Conservation (phyloP, 2,329 filamentous ascomycete species). For the Cladosporium phlei region DNA sequence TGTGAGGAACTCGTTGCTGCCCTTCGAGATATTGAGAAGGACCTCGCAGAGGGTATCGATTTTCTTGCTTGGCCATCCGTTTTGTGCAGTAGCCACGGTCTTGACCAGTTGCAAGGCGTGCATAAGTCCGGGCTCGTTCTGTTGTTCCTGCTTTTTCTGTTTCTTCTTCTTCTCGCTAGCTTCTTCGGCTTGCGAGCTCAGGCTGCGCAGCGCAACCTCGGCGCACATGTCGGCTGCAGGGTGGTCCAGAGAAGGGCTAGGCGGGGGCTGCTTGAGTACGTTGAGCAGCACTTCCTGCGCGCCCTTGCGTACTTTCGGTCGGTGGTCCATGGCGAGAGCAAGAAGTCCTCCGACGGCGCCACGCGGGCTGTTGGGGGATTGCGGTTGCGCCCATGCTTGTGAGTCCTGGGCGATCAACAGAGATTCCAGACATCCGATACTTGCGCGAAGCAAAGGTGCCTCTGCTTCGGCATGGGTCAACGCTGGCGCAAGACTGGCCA, state of each 20-base stretch:
- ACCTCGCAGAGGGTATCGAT: slow-evolving; percentile 89
- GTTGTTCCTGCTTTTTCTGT: slow-evolving; percentile 50
- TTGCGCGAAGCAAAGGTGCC: slow-evolving; percentile 77
- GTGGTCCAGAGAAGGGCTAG: slow-evolving; percentile 87
- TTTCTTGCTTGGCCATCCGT: slow-evolving; percentile 94
- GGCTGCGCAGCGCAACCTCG: slow-evolving; percentile 75
- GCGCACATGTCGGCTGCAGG: slow-evolving; percentile 95
- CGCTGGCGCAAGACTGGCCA: slow-evolving; percentile 78
- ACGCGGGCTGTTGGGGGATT: slow-evolving; percentile 77
- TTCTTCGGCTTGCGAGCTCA: slow-evolving; percentile 69
- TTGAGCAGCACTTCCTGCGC: slow-evolving; percentile 83
- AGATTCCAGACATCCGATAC: slow-evolving; percentile 91
- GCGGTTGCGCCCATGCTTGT: slow-evolving; percentile 78
- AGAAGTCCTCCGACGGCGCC: slow-evolving; percentile 82
- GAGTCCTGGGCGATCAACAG: slow-evolving; percentile 84
- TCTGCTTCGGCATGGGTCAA: slow-evolving; percentile 76
- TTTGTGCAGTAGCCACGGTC: slow-evolving; percentile 77
- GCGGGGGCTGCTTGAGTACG: slow-evolving; percentile 78
- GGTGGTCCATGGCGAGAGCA: slow-evolving; percentile 75
- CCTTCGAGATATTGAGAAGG: slow-evolving; percentile 79
- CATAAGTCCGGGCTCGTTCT: slow-evolving; percentile 68
- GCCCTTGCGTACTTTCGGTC: slow-evolving; percentile 90
- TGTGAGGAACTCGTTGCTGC: slow-evolving; percentile 90
- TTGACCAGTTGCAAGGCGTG: slow-evolving; percentile 91
- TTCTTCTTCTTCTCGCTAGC: slow-evolving; percentile 66